Evolutionary conservation across 2,329 filamentous ascomycete species (phyloP).

Genomic region (Orbilia javanica): DNA sequence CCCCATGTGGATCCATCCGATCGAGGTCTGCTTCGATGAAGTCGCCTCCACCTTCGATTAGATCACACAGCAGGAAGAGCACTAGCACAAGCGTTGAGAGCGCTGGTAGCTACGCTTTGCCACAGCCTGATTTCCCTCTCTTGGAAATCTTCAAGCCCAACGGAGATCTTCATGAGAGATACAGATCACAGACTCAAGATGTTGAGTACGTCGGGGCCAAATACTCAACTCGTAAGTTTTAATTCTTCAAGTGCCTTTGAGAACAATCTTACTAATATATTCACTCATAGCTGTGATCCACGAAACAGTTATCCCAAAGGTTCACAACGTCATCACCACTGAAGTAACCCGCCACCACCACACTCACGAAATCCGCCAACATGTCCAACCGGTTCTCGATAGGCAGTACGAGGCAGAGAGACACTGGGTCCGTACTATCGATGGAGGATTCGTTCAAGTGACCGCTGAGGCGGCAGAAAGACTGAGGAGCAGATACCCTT

Average conservation of each 20-base stretch:
- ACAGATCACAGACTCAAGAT: slow-evolving; percentile 30
- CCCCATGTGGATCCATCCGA: slow-evolving; percentile 31
- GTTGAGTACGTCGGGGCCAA: slow-evolving; percentile 14
- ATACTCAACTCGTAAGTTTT: slow-evolving; percentile 31
- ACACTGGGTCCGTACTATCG: slow-evolving; percentile 51
- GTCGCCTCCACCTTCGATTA: slow-evolving; percentile 40
- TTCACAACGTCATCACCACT: slow-evolving; percentile 46
- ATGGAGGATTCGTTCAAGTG: slow-evolving; percentile 53
- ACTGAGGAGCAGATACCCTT: slow-evolving; percentile 48
- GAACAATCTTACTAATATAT: not conserved
- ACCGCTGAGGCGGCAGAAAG: slow-evolving; percentile 48
- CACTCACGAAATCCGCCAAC: slow-evolving; percentile 52
- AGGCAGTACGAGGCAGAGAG: slow-evolving; percentile 42
- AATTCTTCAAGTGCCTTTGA: not conserved
- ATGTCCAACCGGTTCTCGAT: slow-evolving; percentile 43
- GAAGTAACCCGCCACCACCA: slow-evolving; percentile 53
- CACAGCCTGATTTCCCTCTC: slow-evolving; percentile 42
- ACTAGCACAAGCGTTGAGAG: slow-evolving; percentile 42
- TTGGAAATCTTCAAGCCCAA: slow-evolving; percentile 45
- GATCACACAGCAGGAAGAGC: slow-evolving; percentile 38
- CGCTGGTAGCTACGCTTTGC: slow-evolving; percentile 14
- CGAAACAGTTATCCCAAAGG: slow-evolving; percentile 36
- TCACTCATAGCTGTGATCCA: slow-evolving; percentile 45
- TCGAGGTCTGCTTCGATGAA: slow-evolving; percentile 29
- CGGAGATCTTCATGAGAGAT: slow-evolving; percentile 53